Conservation (phyloP, 2,329 filamentous ascomycete genomes). For the Cercospora brassicicola region DNA sequence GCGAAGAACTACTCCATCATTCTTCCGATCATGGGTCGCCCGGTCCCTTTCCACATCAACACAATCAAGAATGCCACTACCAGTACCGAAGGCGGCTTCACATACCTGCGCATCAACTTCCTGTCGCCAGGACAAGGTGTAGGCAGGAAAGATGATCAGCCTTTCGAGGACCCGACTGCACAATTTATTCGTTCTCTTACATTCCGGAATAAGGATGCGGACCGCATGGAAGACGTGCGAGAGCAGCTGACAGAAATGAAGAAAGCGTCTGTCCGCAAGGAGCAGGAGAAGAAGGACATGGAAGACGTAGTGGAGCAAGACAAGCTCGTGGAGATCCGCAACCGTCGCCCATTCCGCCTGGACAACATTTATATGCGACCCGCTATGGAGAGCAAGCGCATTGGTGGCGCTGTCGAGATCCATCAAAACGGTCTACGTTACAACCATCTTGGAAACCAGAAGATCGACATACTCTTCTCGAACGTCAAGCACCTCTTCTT, state of each 20-base stretch:
- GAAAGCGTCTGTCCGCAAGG: slow-evolving; percentile 84
- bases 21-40: slow-evolving; percentile 93
- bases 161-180: slow-evolving; percentile 92
- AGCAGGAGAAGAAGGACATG: slow-evolving; percentile 99
- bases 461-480: slow-evolving; percentile 92
- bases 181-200: slow-evolving; percentile 96
- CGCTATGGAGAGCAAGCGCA: slow-evolving; percentile 92
- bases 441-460: slow-evolving; percentile 74
- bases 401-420: slow-evolving; percentile 93
- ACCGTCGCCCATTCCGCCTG: slow-evolving; percentile 83
- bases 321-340: slow-evolving; percentile 91
- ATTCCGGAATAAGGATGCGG: slow-evolving; percentile 85
- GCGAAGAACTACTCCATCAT: slow-evolving; percentile 86
- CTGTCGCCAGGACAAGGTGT: slow-evolving; percentile 96
- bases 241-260: slow-evolving; percentile 95
- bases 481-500: slow-evolving; percentile 99
- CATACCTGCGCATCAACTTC: slow-evolving; percentile 95
- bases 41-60: slow-evolving; percentile 95
- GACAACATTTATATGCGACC: slow-evolving; percentile 95
- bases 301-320: slow-evolving; percentile 99
- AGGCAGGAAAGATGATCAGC: slow-evolving; percentile 93
- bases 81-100: slow-evolving; percentile 91
- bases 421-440: slow-evolving; percentile 99
- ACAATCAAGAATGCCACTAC: slow-evolving; percentile 99
- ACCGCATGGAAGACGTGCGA: slow-evolving; percentile 85